Percentiles rank a stretch among this genome's conserved stretches.
These are phyloP conservation scores for Chaetomium olivaceum DNA, from an alignment of 2,329 filamentous ascomycete species.

Conservation along the genomic window DNA sequence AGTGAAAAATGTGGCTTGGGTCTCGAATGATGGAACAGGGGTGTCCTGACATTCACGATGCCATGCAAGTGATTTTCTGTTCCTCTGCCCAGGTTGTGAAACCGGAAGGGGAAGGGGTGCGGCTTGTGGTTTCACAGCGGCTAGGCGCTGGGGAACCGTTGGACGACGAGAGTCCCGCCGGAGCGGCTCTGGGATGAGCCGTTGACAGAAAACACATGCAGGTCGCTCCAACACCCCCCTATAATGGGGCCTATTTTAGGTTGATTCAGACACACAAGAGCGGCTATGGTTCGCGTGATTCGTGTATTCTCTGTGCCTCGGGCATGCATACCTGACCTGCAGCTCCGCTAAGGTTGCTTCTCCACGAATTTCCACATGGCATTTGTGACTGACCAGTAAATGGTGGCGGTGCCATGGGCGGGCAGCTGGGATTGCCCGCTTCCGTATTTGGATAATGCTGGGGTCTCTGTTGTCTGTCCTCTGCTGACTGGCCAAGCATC, in stretches of 20 bases:
- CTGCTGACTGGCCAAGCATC: background rate
- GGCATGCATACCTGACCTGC: background rate
- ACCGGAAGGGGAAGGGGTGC: background rate
- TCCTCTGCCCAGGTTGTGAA: background rate
- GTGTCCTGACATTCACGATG: background rate
- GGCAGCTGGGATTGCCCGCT: background rate
- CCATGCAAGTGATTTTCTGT: background rate
- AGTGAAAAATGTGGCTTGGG: background rate
- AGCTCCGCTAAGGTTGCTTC: background rate
- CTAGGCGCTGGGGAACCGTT: background rate
- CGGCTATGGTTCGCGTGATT: background rate
- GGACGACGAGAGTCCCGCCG: background rate
- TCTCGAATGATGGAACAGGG: background rate
- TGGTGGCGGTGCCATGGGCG: background rate
- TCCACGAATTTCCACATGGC: background rate
- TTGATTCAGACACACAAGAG: background rate
- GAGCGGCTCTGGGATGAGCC: background rate
- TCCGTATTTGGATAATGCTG: background rate
- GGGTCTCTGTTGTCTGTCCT: background rate
- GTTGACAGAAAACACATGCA: background rate
- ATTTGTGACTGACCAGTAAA: background rate
- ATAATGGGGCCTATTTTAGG: slow-evolving; percentile 10
- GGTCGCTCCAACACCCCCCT: background rate
- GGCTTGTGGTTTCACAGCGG: slow-evolving; percentile 16
- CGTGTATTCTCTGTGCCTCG: background rate